Evolutionary conservation across 192 early-diverging fungal species (phyloP), one percentile per base, ranked within the genome.

Genomic region (Entomortierella beljakovae): DNA sequence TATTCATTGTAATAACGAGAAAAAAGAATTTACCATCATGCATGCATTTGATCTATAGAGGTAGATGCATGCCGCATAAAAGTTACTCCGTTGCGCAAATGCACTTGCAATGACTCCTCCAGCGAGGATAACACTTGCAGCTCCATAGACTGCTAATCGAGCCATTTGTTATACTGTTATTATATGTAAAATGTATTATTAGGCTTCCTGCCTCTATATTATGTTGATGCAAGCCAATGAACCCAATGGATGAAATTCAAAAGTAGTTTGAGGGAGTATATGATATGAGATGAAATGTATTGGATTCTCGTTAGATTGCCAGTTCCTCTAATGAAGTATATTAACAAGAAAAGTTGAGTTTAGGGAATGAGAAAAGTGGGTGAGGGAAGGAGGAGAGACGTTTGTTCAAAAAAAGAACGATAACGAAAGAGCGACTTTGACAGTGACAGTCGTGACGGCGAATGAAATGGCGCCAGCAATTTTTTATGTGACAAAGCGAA

Each of bases 21-120:
- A 52, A 6, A 11, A n/a, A 0, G 35, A 16, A 15, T 40, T 71
- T 87, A 95, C 92, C 93, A 99, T 89, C 81, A 98, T 87, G 64
- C 92, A 91, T 13, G 93, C 90, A 80, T 89, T 92, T 2, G 95
- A 97, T 68, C 93, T 93, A 2, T 94, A 91, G 54, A 99, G 84
- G 70, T 95, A 92, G 49, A 99, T 88, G 75, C 94, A 94, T 3
- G 94, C 94, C 16, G 96, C 84, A 80, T 94, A 99, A 84, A 96
- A 99, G 79, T 94, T 94, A 26, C 85, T 86, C 25, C 91, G 86
- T 60, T 92, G 88, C 28, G 80, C 77, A 60, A 94, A 87, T 50
- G 93, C 90, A 33, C 85, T 83, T 9, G 85, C 82, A 33, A 94
- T 74, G 13, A 93, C 88, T 20, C 87, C 84, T 6, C 76, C 77